Base-by-base conservation (phyloP, 148 eudicot species). In the Gaultheria prostrata region DNA sequence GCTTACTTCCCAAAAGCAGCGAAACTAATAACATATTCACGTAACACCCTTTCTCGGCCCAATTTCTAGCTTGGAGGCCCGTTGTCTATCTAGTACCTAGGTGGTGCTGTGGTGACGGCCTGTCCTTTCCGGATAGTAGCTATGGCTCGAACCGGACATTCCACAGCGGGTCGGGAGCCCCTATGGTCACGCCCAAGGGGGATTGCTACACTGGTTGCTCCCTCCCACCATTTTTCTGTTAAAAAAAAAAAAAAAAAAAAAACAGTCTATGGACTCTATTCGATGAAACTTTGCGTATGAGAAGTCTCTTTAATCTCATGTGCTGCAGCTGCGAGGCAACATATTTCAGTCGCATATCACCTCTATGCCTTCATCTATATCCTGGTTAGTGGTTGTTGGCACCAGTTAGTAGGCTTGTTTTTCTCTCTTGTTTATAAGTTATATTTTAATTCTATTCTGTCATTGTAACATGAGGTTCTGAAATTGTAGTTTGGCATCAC, bases 291-390 rank as follows among this genome's bases (percentile, higher is more conserved):
- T 53, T 54, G 49, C 35, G 3, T 50, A 48, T 72, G 53, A 26
- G 45, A 76, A 28, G 5, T 57, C 26, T 35, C 53, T 56, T 43
- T 51, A 43, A 59, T 56, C 61, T 73, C 61, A 43, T 84, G 14
- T 39, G 61, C 28, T 89, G 93, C 94, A 94, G 98, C 83, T 94
- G 78, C 88, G 69, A 84, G 90, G 93, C 82, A 86, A 85, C 83
- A 82, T 85, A 79, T 65, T 85, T 77, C 83, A 83, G 77, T 84
- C 92, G 81, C 35, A 61, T 35, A 88, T 89, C 73, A 63, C 87
- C 39, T 89, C 78, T 83, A 88, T 94, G 95, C 94, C 93, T 81
- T 94, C 98, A 51, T 91, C 98, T 63, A 80, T 94, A 80, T 93
- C 91, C 84, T 90, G 96, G 98, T 94, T 49, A 77, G 95, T 86